Base-by-base conservation (phyloP, 345 rosid species). In the Syzygium jambos region DNA sequence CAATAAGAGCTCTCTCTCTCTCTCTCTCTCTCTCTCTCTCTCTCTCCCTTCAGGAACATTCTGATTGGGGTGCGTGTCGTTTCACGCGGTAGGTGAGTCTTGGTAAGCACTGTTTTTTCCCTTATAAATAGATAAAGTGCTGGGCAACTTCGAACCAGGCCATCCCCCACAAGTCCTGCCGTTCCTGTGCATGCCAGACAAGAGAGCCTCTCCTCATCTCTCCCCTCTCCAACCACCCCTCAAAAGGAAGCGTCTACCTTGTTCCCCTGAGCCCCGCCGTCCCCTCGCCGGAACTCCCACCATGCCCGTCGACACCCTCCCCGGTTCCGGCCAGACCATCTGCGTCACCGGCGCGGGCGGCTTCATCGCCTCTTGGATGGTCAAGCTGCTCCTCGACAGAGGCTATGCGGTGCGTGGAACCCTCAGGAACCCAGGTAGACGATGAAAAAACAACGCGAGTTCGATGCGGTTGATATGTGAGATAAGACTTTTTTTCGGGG, bases 311-410 rank as follows among this genome's bases (percentile, higher is more conserved):
- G 93, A 92, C 90, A 87, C 57, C 85, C 80, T 89, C 5, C 89
- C 93, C 29, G 90, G 92, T 56, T 88, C 89, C 65, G 94, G 95
- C 84, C 94, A 91, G 85, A 92, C 97, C 52, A 90, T 96, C 34
- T 98, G 99, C 87, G 98, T 98, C 91, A 98, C 99, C 89, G 99
- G 99, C 68, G 99, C 99, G 52, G 99, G 95, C 17, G 99, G 99
- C 87, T 98, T 95, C 90, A 98, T 98, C 84, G 99, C 98, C 54
- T 98, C 99, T 22, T 98, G 99, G 99, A 93, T 95, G 13, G 99
- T 98, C 83, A 98, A 96, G 87, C 92, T 95, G 29, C 96, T 96
- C 29, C 89, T 98, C 8, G 97, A 98, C 55, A 91, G 89, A 85
- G 99, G 99, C 82, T 98, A 98, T 91, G 84, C 93, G 51, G 98